Percentiles rank a stretch among this genome's conserved stretches.
phyloP scores from a whole-genome alignment of 352 stramenopile genomes.

The Phytophthora citricola region DNA sequence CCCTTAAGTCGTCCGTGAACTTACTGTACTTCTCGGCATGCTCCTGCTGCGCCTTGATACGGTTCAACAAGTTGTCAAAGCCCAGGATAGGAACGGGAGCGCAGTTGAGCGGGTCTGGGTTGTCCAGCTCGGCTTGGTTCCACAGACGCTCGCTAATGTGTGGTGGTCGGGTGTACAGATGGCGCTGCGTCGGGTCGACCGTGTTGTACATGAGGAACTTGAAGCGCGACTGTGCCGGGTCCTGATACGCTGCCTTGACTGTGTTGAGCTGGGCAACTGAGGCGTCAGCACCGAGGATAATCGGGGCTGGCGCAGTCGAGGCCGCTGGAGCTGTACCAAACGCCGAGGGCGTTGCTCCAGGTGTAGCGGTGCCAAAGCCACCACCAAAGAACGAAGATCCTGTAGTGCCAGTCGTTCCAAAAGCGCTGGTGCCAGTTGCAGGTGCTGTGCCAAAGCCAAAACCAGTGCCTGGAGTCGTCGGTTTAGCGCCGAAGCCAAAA shows the following conservation, averaged over 20 bases:
- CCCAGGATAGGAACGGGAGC: conserved; percentile 79
- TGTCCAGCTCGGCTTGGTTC: conserved; percentile 88
- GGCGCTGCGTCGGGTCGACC: conserved; percentile 81
- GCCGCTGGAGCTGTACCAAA: conserved; percentile 45
- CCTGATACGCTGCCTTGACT: conserved; percentile 85
- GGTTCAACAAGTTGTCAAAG: conserved; percentile 83
- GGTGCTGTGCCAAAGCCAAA: conserved; percentile 48
- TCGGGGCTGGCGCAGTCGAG: conserved; percentile 61
- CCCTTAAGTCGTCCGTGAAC: conserved; percentile 78
- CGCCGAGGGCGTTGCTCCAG: conserved; percentile 20
- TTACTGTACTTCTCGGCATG: conserved; percentile 85
- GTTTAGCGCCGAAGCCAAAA: conserved; percentile 45
- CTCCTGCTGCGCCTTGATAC: conserved; percentile 83
- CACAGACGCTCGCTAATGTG: conserved; percentile 87
- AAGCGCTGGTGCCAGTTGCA: conserved; percentile 16
- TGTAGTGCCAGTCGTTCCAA: conserved; percentile 23
- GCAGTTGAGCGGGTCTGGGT: conserved; percentile 84
- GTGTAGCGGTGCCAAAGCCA: conserved; percentile 42
- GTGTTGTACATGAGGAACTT: conserved; percentile 92
- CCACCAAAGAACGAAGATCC: conserved; percentile 41
- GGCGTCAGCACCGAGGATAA: conserved; percentile 77
- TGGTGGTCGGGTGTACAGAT: conserved; percentile 79
- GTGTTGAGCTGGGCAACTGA: conserved; percentile 83
- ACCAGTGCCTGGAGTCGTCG: conserved; percentile 27
- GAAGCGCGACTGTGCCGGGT: conserved; percentile 86